A percentile compares a stretch with the other conserved stretches of the same genome.
Evolutionary conservation across 2,329 filamentous ascomycete genomes (phyloP).

Genomic region (Cadophora sp.): DNA sequence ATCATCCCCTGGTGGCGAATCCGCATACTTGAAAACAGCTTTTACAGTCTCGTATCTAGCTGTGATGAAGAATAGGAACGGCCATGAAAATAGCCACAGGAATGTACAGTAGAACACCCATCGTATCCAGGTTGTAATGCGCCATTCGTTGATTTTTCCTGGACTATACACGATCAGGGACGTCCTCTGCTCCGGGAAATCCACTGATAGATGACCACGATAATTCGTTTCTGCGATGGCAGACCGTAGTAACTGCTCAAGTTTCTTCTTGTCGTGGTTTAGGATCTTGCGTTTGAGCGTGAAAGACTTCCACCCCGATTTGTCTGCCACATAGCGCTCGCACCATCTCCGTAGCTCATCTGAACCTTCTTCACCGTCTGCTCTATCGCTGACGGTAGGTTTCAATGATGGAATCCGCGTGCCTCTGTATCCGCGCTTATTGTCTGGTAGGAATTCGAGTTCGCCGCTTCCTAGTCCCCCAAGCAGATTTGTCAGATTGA

Average conservation of each 20-base stretch:
- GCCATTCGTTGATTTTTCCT: constrained; percentile 67
- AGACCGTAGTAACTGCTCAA: constrained; percentile 59
- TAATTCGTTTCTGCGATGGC: constrained; percentile 72
- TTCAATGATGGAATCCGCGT: constrained; percentile 61
- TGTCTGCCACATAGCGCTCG: constrained; percentile 67
- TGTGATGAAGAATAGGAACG: constrained; percentile 70
- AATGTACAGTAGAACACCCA: constrained; percentile 72
- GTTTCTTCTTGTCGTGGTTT: constrained; percentile 64
- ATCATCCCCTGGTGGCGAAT: constrained; percentile 27
- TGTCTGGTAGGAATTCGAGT: constrained; percentile 61
- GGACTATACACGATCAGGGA: constrained; percentile 69
- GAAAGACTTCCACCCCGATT: constrained; percentile 63
- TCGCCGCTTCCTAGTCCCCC: constrained; percentile 52
- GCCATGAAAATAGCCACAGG: constrained; percentile 74
- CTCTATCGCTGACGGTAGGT: constrained; percentile 47
- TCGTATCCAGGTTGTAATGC: constrained; percentile 66
- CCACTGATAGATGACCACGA: constrained; percentile 63
- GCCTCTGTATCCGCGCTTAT: constrained; percentile 69
- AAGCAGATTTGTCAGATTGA: constrained; percentile 66
- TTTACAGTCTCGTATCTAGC: constrained; percentile 69
- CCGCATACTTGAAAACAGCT: constrained; percentile 54
- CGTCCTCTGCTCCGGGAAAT: constrained; percentile 63
- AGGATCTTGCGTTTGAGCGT: constrained; percentile 57
- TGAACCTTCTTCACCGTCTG: constrained; percentile 33
- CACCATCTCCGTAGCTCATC: constrained; percentile 59